Base-by-base conservation (phyloP, 148 eudicot species). In the Nepenthes mirabilis region DNA sequence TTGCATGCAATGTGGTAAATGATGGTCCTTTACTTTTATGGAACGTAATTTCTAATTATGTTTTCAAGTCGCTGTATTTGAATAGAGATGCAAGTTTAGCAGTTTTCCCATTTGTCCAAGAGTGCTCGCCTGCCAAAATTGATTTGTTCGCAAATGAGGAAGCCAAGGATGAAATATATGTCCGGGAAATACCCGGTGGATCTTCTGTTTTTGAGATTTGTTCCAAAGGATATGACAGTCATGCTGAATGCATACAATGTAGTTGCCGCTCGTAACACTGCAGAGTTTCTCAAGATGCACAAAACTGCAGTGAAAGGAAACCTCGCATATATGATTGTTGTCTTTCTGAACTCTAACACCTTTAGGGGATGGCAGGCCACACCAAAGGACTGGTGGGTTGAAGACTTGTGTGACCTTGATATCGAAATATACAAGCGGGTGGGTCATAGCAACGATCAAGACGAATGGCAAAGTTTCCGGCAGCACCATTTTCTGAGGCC, bases 321-420 rank as follows among this genome's bases (percentile, higher is more conserved):
- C 65, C 88, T 91, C 33, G 73, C 73, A 4, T 91, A 82, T 80
- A 91, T 88, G 65, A 74, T 91, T 32, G 96, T 86, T 43, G 94
- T 77, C 56, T 91, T 91, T 64, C 79, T 91, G 11, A 82, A 68
- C 65, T 73, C 96, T 9, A 78, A 87, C 73, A 74, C 88, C 52
- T 88, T 91, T 10, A 63, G 82, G 23, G 83, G 96, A 65, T 91
- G 98, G 57, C 84, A 70, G 49, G 34, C 43, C 11, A 95, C 88
- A 67, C 98, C 98, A 12, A 72, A 69, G n/a, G 98, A 93, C 54
- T 93, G 98, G 98, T 93, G 98, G 98, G 95, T 88, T 0, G 96
- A 93, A 72, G 98, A 93, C 68, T 69, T 93, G n/a, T 82, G 86
- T 36, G 98, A 86, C 54, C 96, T 93, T 34, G 83, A 82, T 34